These are phyloP conservation scores for Talaromyces proteolyticus DNA, from an alignment of 495 filamentous ascomycete genomes.

Conservation along the genomic window DNA sequence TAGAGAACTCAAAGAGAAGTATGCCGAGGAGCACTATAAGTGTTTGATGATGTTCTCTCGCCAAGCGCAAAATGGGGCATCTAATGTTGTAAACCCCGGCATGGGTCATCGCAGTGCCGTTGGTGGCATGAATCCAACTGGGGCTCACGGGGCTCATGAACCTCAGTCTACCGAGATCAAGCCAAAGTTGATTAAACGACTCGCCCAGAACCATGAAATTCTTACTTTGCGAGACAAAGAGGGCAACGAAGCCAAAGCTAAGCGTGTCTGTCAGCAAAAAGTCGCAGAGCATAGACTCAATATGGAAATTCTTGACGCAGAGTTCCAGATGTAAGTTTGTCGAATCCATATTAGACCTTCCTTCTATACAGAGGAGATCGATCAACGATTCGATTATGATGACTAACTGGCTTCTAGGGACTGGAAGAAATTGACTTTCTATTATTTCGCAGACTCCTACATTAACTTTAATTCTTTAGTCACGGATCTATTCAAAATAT, in stretches of 20 bases:
- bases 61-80: constrained; percentile 56
- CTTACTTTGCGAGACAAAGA: constrained; percentile 86
- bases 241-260: constrained; percentile 95
- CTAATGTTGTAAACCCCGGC: constrained; percentile 38
- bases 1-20: constrained; percentile 81
- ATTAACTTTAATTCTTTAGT: constrained; percentile 99
- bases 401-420: constrained; percentile 55
- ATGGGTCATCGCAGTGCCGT: constrained; percentile 55
- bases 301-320: constrained; percentile 99
- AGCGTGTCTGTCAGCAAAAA: constrained; percentile 92
- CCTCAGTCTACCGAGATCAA: constrained; percentile 72
- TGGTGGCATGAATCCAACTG: constrained; percentile 68
- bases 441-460: constrained; percentile 96
- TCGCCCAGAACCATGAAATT: constrained; percentile 88
- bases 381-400: too few species aligned
- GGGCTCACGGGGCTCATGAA: constrained; percentile 67
- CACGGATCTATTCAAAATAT: constrained; percentile 96
- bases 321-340: constrained; percentile 87
- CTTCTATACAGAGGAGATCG: too few species aligned
- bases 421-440: constrained; percentile 98
- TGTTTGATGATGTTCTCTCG: constrained; percentile 97
- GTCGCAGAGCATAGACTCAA: constrained; percentile 89
- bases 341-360: not conserved
- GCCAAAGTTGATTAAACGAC: constrained; percentile 91
- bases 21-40: constrained; percentile 87